A percentile compares a stretch with the other conserved stretches of the same genome.
Evolutionary conservation across 2,329 filamentous ascomycete species (phyloP).

Genomic region (Furcasterigmium sp.): DNA sequence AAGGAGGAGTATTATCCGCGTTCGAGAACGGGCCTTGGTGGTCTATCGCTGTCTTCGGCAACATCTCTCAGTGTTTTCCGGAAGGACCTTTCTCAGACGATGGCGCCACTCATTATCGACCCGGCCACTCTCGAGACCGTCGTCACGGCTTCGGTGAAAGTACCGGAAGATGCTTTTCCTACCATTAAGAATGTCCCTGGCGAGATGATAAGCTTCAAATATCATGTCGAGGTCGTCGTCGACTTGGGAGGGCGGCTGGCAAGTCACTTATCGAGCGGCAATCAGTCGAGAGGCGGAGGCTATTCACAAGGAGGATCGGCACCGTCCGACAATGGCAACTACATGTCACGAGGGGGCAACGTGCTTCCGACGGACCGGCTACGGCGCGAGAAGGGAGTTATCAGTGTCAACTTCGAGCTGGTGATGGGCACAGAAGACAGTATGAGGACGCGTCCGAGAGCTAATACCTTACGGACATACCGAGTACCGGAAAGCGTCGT

Average conservation of each 20-base stretch:
- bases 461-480: conserved; percentile 14
- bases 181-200: conserved; percentile 87
- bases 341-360: conserved; percentile 54
- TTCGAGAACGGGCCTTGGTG: conserved; percentile 80
- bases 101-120: conserved; percentile 83
- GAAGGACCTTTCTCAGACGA: conserved; percentile 87
- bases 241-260: conserved; percentile 85
- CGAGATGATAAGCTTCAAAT: conserved; percentile 91
- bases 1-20: conserved; percentile 84
- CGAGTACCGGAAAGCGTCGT: conserved; percentile 18
- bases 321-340: conserved; percentile 32
- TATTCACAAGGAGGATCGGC: conserved; percentile 16
- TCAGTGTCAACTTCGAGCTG: conserved; percentile 80
- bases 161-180: conserved; percentile 88
- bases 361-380: conserved; percentile 86
- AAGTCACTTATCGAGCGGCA: conserved; percentile 61
- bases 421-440: conserved; percentile 83
- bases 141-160: conserved; percentile 75
- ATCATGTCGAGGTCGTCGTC: conserved; percentile 87
- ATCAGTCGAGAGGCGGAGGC: conserved; percentile 42
- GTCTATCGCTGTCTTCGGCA: conserved; percentile 79
- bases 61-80: conserved; percentile 89
- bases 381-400: conserved; percentile 85
- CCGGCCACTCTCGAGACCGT: conserved; percentile 71
- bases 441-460: conserved; percentile 23